A percentile compares a stretch with the other conserved stretches of the same genome.
Evolutionary conservation across 2,329 filamentous ascomycete species (phyloP).

Genomic region (Cercospora sojina): DNA sequence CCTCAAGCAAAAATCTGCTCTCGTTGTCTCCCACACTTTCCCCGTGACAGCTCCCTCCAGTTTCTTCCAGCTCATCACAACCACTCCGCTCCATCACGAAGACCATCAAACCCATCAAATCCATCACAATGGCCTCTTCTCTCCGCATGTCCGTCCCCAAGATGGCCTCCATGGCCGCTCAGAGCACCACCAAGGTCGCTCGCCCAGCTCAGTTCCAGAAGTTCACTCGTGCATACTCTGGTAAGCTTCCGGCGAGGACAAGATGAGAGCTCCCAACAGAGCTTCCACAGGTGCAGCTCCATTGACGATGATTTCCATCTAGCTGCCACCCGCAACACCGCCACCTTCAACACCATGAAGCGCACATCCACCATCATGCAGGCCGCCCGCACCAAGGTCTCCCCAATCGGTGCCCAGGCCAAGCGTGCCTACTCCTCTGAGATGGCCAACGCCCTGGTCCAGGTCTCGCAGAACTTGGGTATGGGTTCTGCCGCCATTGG

Average conservation of each 20-base stretch:
- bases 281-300: constrained; percentile 17
- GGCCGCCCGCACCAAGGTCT: constrained; percentile 35
- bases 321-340: constrained; percentile 44
- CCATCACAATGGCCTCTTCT: constrained; percentile 73
- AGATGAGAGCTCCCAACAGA: constrained; percentile 19
- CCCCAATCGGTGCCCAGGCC: constrained; percentile 49
- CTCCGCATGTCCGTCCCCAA: constrained; percentile 72
- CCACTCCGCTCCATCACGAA: constrained; percentile 31
- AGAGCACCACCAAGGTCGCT: constrained; percentile 73
- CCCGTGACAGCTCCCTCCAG: constrained; percentile 32
- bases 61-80: constrained; percentile 28
- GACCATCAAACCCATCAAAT: constrained; percentile 6
- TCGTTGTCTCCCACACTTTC: constrained; percentile 31
- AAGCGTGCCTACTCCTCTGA: constrained; percentile 78
- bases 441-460: constrained; percentile 83
- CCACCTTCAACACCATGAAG: constrained; percentile 72
- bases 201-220: constrained; percentile 64
- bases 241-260: constrained; percentile 48
- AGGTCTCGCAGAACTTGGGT: constrained; percentile 73
- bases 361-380: constrained; percentile 58
- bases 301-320: constrained; percentile 21
- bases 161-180: constrained; percentile 65
- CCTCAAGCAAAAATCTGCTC: constrained; percentile 30
- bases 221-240: constrained; percentile 65
- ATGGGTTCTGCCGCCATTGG: constrained; percentile 88